Conservation (phyloP, 2,329 filamentous ascomycete species). For the Chaetomiaceae sp. region DNA sequence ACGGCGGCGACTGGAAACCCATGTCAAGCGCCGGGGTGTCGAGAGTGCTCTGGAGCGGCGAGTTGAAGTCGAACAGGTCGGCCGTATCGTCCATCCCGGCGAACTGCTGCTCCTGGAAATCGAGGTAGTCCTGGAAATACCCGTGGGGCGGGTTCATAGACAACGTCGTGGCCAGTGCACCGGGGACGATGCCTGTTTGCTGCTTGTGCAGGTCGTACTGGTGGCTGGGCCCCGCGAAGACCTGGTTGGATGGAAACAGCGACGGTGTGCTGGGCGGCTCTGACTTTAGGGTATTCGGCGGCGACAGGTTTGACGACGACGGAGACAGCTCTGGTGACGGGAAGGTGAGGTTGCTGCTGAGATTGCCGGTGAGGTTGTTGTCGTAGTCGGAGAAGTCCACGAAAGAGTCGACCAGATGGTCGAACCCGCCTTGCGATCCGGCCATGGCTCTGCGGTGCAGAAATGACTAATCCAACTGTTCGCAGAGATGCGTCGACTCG, state of each 20-base stretch:
- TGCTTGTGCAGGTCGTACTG: conserved; percentile 95
- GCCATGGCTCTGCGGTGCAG: conserved; percentile 14
- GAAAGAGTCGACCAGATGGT: conserved; percentile 49
- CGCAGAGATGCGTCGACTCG: conserved; percentile 25
- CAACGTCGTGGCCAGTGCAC: conserved; percentile 74
- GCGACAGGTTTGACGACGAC: conserved; percentile 48
- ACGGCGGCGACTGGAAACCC: conserved; percentile 51
- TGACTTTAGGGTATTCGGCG: conserved; percentile 54
- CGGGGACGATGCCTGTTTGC: conserved; percentile 86
- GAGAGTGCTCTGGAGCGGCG: conserved; percentile 42
- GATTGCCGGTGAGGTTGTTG: conserved; percentile 28
- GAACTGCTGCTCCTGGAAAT: conserved; percentile 28
- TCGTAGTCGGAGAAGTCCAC: conserved; percentile 62
- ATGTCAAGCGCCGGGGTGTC: conserved; percentile 51
- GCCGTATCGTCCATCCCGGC: conserved; percentile 48
- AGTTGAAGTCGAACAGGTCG: conserved; percentile 68
- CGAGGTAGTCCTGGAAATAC: conserved; percentile 50
- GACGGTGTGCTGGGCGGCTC: conserved; percentile 48
- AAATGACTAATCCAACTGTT: not conserved
- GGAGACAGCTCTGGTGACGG: conserved; percentile 37
- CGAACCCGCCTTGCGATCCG: conserved; percentile 35
- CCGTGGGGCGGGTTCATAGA: conserved; percentile 63
- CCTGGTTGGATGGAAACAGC: conserved; percentile 49
- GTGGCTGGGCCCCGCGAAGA: conserved; percentile 78
- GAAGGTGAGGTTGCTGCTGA: conserved; percentile 39